Percentiles rank a stretch among this genome's conserved stretches.
Conservation (phyloP, 371 early-diverging fungal species). For the Mortierella sp. region DNA sequence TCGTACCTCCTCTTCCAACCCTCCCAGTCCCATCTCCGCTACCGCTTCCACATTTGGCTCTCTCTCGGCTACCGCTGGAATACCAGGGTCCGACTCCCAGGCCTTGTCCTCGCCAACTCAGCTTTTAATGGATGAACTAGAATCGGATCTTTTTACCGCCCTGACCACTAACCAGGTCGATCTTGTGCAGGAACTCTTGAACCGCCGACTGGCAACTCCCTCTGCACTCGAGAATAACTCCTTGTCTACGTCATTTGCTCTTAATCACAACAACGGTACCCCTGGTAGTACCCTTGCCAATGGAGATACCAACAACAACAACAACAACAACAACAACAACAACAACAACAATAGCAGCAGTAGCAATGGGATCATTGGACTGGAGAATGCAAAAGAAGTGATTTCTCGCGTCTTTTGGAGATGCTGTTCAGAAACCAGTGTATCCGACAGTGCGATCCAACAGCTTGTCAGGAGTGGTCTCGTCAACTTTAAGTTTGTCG, state of each 20-base stretch:
- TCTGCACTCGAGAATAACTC: too few relatives aligned
- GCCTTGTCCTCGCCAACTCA: constrained; percentile 36
- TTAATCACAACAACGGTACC: not conserved
- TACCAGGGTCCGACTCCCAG: constrained; percentile 27
- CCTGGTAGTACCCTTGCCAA: too few relatives aligned
- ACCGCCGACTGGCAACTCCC: constrained; percentile 56
- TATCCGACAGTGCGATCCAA: constrained; percentile 61
- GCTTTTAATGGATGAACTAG: constrained; percentile 46
- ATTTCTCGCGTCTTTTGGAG: constrained; percentile 86
- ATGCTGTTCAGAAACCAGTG: constrained; percentile 77
- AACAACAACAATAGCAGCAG: not conserved
- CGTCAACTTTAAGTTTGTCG: constrained; percentile 79
- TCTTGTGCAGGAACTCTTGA: constrained; percentile 68
- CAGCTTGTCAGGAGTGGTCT: constrained; percentile 68
- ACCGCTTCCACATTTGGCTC: constrained; percentile 6
- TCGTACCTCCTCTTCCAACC: constrained; percentile 33
- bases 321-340: too few relatives aligned
- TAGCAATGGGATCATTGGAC: not conserved
- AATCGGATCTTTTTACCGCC: constrained; percentile 49
- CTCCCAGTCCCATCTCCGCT: constrained; percentile 33
- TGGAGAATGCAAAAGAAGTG: constrained; percentile 61
- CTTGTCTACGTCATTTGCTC: not conserved
- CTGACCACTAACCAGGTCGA: constrained; percentile 60
- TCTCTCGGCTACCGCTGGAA: constrained; percentile 49
- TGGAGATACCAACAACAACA: constrained; percentile 3